These are phyloP conservation scores for Rhizophlyctis rosea DNA, from an alignment of 192 early-diverging fungal genomes.

Conservation along the genomic window DNA sequence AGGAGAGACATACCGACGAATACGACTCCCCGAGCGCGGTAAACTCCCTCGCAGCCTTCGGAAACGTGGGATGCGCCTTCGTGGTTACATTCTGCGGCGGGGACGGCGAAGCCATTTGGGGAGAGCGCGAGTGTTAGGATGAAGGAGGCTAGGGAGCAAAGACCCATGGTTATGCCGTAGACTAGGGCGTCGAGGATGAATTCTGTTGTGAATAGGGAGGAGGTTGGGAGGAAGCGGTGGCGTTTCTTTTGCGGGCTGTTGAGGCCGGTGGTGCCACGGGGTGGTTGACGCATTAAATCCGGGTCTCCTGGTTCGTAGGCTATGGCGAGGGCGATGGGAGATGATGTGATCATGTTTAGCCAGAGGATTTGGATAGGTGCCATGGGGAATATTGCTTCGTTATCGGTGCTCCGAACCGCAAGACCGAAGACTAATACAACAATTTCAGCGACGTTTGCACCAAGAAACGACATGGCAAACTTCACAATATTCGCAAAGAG, in stretches of 20 bases:
- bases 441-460: conserved; percentile 74
- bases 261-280: conserved; percentile 10
- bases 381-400: conserved; percentile 69
- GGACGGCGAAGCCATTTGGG: conserved; percentile 2
- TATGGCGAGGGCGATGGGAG: conserved; percentile 86
- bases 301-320: too few species aligned
- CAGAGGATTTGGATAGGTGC: conserved; percentile 90
- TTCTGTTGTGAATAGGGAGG: conserved; percentile 11
- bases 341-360: conserved; percentile 96
- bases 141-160: conserved; percentile 1
- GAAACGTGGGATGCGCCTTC: conserved; percentile 50
- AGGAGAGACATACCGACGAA: conserved; percentile 69
- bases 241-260: too few species aligned
- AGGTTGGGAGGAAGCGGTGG: too few species aligned
- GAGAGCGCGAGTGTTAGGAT: conserved; percentile 6
- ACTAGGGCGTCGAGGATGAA: conserved; percentile 16
- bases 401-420: conserved; percentile 40
- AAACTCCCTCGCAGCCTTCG: conserved; percentile 60
- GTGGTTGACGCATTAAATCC: conserved; percentile 10
- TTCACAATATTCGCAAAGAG: conserved; percentile 95
- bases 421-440: conserved; percentile 36
- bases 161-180: conserved; percentile 23
- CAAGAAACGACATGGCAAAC: conserved; percentile 96
- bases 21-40: conserved; percentile 65
- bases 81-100: conserved; percentile 9